Percentiles rank a stretch among this genome's conserved stretches.
Conservation (phyloP, 106 monocot species). For the Hemerocallis citrina region DNA sequence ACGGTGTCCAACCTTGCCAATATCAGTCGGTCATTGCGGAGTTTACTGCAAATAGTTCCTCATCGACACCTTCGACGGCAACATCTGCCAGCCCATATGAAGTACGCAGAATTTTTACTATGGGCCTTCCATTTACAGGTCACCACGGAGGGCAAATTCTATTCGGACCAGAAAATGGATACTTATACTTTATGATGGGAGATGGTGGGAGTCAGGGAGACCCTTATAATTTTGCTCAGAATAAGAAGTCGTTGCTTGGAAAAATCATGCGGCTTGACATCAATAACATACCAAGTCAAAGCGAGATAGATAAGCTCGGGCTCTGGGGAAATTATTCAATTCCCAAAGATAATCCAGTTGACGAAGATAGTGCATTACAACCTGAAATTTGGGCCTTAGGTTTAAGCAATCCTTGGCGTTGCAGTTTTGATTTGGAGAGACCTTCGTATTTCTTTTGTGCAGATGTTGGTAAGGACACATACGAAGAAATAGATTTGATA, state of each 20-base stretch:
- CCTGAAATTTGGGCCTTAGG: conserved; percentile 88
- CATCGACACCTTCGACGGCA: conserved; percentile 43
- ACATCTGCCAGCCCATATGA: conserved; percentile 58
- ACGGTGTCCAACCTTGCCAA: conserved; percentile 59
- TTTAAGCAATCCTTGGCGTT: conserved; percentile 91
- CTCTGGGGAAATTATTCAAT: conserved; percentile 90
- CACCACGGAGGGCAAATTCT: conserved; percentile 84
- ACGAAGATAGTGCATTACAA: conserved; percentile 33
- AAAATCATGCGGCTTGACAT: conserved; percentile 80
- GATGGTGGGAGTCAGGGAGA: conserved; percentile 55
- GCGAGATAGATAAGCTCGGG: conserved; percentile 39
- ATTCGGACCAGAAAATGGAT: conserved; percentile 75
- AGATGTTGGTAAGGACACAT: conserved; percentile 73
- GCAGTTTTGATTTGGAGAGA: conserved; percentile 79
- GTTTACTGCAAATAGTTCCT: conserved; percentile 45
- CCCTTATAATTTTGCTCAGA: conserved; percentile 76
- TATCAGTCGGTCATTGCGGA: conserved; percentile 68
- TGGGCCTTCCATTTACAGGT: conserved; percentile 69
- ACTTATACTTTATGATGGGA: conserved; percentile 89
- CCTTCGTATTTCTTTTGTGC: conserved; percentile 83
- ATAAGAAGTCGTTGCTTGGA: conserved; percentile 81
- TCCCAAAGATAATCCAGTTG: conserved; percentile 73
- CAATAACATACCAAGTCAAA: conserved; percentile 58
- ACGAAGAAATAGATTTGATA: conserved; percentile 86
- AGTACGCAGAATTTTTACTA: conserved; percentile 74